Conservation (phyloP, 257 asterid species). For the Rehmannia glutinosa region DNA sequence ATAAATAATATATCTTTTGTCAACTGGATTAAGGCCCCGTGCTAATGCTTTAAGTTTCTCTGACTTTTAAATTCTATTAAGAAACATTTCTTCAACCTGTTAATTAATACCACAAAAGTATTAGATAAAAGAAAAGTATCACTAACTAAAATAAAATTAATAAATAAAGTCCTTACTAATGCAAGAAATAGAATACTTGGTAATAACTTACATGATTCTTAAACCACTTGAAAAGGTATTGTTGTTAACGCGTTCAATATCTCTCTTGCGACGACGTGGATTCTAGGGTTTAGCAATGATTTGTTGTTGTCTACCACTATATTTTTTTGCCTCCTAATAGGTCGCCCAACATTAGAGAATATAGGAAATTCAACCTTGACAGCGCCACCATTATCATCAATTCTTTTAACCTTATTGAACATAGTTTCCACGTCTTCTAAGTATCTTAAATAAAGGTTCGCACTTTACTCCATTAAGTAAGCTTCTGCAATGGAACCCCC, state of each 20-base stretch:
- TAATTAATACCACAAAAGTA: too few species aligned
- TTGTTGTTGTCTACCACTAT: not conserved
- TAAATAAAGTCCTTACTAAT: too few species aligned
- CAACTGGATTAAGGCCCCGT: not conserved
- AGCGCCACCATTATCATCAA: not conserved
- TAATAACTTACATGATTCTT: not conserved
- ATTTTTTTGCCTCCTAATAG: not conserved
- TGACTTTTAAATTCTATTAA: not conserved
- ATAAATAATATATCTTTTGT: not conserved
- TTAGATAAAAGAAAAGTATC: too few species aligned
- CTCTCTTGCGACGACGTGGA: not conserved
- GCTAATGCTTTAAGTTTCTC: not conserved
- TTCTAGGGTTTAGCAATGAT: not conserved
- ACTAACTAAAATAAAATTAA: not conserved
- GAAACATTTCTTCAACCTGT: not conserved
- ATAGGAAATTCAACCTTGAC: too few species aligned
- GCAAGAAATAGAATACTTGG: not conserved
- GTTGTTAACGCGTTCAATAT: not conserved
- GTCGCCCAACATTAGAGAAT: not conserved
- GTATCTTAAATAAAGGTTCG: not conserved
- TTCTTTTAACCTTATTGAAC: not conserved
- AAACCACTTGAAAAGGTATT: not conserved
- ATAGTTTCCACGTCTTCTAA: not conserved
- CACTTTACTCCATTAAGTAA: not conserved
- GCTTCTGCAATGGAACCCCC: constrained; percentile 11